These are phyloP conservation scores for Talaromyces sp. DNA, from an alignment of 2,329 filamentous ascomycete genomes.

Conservation along the genomic window DNA sequence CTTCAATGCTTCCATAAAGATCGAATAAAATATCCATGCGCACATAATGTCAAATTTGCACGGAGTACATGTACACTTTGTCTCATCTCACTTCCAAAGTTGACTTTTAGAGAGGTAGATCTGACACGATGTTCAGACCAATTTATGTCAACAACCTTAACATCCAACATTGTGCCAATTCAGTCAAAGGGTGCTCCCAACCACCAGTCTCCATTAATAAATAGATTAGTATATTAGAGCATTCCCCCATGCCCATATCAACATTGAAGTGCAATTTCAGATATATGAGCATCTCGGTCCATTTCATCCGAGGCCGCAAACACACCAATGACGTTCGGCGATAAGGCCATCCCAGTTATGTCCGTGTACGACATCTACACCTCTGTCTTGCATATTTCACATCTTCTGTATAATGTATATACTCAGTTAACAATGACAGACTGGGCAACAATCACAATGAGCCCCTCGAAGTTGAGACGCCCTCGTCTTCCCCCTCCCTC, in stretches of 20 bases:
- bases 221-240: background rate
- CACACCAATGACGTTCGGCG: background rate
- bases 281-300: background rate
- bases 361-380: background rate
- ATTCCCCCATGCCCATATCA: background rate
- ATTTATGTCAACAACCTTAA: background rate
- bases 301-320: background rate
- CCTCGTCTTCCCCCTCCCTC: slow-evolving; percentile 9
- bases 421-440: background rate
- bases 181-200: background rate
- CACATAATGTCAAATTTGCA: background rate
- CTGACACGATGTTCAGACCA: background rate
- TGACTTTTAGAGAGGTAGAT: background rate
- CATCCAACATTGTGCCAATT: background rate
- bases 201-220: background rate
- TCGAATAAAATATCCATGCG: background rate
- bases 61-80: background rate
- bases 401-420: background rate
- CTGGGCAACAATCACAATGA: background rate
- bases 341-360: background rate
- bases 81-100: background rate
- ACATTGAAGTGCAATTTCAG: background rate
- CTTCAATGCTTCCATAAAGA: background rate
- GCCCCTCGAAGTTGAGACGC: background rate
- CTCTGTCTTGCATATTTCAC: background rate